Evolutionary conservation across 345 rosid genomes (phyloP).

Genomic region (Cardamine chenopodiifolia): DNA sequence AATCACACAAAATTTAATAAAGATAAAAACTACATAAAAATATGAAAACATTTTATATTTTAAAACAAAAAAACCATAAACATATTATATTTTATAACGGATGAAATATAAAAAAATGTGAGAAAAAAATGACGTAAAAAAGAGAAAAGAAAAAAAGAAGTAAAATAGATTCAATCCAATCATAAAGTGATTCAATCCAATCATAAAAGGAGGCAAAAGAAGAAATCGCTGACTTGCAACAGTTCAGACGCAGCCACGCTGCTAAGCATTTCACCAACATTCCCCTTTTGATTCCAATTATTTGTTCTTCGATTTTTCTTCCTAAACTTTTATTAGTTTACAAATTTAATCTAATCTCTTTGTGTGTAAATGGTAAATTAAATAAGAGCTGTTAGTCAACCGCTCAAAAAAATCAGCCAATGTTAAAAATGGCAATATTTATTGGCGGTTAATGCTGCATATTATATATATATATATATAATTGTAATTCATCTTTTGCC

Average conservation of each 20-base stretch:
- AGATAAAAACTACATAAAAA: no score
- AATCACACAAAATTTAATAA: no score
- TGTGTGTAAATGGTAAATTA: background rate
- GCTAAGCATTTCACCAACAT: conserved; percentile 38
- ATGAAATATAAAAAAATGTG: background rate
- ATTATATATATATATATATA: no score
- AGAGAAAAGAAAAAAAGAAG: conserved; percentile 4
- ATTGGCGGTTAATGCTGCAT: no score
- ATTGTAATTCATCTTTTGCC: no score
- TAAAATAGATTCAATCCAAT: conserved; percentile 9
- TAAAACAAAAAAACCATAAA: no score
- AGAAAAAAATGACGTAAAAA: background rate
- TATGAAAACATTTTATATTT: no score
- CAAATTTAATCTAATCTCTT: background rate
- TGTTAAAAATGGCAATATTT: background rate
- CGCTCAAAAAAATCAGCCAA: background rate
- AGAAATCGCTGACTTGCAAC: conserved; percentile 33
- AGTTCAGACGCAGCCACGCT: conserved; percentile 35
- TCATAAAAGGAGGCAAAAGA: conserved; percentile 34
- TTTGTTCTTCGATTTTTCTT: conserved; percentile 9
- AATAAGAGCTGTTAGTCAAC: background rate
- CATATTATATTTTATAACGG: background rate
- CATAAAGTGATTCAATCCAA: conserved; percentile 24
- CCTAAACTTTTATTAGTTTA: background rate
- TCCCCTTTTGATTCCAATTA: conserved; percentile 37